A percentile compares a stretch with the other conserved stretches of the same genome.
These are phyloP conservation scores for Lactarius sp. DNA, from an alignment of 768 basidiomycete genomes.

Conservation along the genomic window DNA sequence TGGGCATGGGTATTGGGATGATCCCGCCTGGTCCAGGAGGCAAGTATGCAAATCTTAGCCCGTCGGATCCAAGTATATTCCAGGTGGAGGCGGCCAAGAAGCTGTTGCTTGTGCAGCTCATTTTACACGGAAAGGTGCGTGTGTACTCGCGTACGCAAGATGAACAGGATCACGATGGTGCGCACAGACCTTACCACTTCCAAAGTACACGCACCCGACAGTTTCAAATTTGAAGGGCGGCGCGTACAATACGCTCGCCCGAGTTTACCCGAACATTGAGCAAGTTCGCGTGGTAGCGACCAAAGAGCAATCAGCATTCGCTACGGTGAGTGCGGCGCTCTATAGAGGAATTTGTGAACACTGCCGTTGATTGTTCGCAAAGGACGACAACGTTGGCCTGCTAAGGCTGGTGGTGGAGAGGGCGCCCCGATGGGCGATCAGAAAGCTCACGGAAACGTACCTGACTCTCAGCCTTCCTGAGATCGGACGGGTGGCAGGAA, in stretches of 20 bases:
- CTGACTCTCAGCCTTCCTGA: constrained; percentile 70
- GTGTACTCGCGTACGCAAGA: neutral
- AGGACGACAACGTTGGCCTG: constrained; percentile 75
- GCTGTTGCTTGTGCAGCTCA: constrained; percentile 70
- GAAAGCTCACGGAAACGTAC: constrained; percentile 78
- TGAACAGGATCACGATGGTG: neutral
- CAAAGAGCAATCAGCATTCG: constrained; percentile 52
- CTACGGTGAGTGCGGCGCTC: constrained; percentile 39
- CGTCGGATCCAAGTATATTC: constrained; percentile 51
- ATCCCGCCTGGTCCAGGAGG: constrained; percentile 9
- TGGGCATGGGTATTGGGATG: constrained; percentile 17
- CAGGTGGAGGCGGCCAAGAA: constrained; percentile 90
- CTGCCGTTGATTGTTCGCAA: neutral
- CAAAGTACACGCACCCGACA: constrained; percentile 65
- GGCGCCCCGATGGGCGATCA: constrained; percentile 73
- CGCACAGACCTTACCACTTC: constrained; percentile 40
- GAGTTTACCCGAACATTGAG: constrained; percentile 57
- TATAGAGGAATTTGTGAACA: neutral
- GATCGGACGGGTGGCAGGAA: constrained; percentile 54
- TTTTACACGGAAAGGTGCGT: constrained; percentile 66
- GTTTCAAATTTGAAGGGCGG: constrained; percentile 63
- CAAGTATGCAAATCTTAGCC: constrained; percentile 14
- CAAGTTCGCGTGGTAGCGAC: constrained; percentile 45
- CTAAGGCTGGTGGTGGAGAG: constrained; percentile 59
- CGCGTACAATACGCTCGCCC: constrained; percentile 59